Conservation (phyloP, 176 grass and related monocot species). For the Oryza meridionalis region DNA sequence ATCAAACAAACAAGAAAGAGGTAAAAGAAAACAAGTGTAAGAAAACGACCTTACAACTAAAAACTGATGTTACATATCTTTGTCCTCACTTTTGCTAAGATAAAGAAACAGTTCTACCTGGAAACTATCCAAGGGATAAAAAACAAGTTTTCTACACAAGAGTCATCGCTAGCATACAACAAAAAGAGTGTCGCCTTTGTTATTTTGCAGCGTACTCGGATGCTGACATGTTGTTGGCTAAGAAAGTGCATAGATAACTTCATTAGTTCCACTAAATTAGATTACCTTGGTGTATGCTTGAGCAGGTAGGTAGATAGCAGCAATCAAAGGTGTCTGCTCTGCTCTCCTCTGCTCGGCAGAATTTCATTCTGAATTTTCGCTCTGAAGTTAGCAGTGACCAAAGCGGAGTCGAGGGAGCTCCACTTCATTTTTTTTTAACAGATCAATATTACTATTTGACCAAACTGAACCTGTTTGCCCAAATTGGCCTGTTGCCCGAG, state of each 20-base stretch:
- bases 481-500: too few relatives aligned
- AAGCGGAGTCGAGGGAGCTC: too few relatives aligned
- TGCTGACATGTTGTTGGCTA: not conserved
- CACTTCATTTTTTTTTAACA: too few relatives aligned
- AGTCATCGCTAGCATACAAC: not conserved
- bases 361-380: too few relatives aligned
- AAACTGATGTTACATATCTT: not conserved
- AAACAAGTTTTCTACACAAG: not conserved
- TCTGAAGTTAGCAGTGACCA: too few relatives aligned
- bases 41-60: not conserved
- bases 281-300: not conserved
- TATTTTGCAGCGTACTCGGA: not conserved
- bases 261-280: not conserved
- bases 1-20: constrained; percentile 6
- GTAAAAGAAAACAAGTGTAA: not conserved
- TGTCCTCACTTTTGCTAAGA: not conserved
- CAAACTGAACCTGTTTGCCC: too few relatives aligned
- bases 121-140: not conserved
- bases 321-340: too few relatives aligned
- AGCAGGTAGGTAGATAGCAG: too few relatives aligned
- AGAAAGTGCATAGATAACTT: not conserved
- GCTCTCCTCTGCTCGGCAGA: too few relatives aligned
- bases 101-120: not conserved
- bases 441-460: too few relatives aligned
- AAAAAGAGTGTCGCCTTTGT: not conserved